Evolutionary conservation across 108 stramenopile species (phyloP).

Genomic region (Aurantiochytrium sp.): DNA sequence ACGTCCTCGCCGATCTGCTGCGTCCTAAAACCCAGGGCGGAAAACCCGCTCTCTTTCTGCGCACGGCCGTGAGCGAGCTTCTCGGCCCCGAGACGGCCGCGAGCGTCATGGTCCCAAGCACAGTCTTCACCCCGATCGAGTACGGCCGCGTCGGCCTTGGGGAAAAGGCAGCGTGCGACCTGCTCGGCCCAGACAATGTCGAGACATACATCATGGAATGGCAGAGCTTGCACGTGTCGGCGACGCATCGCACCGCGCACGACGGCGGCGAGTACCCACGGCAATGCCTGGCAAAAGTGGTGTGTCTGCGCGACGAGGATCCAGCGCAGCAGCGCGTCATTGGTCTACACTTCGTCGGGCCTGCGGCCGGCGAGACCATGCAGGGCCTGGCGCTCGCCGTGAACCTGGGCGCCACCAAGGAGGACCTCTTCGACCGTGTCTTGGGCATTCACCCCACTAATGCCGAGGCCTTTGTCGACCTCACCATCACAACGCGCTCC

Average conservation of each 20-base stretch:
- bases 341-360: conserved; percentile 92
- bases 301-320: not conserved
- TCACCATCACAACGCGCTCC: conserved; percentile 76
- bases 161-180: conserved; percentile 46
- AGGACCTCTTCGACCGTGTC: conserved; percentile 78
- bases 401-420: conserved; percentile 76
- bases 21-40: not conserved
- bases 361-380: conserved; percentile 89
- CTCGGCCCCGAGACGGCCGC: not conserved
- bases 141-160: conserved; percentile 53
- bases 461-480: conserved; percentile 81
- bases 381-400: conserved; percentile 89
- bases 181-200: conserved; percentile 4
- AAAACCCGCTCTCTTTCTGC: conserved; percentile 43
- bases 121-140: conserved; percentile 59
- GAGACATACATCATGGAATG: conserved; percentile 28
- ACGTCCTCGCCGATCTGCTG: conserved; percentile 47
- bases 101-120: conserved; percentile 45
- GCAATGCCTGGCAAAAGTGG: not conserved
- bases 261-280: not conserved
- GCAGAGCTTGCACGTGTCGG: not conserved
- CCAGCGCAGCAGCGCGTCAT: conserved; percentile 55
- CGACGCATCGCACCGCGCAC: not conserved
- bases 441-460: conserved; percentile 94
- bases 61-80: not conserved